These are phyloP conservation scores for Celoporthe dispersa DNA, from an alignment of 2,329 filamentous ascomycete genomes.

Conservation along the genomic window DNA sequence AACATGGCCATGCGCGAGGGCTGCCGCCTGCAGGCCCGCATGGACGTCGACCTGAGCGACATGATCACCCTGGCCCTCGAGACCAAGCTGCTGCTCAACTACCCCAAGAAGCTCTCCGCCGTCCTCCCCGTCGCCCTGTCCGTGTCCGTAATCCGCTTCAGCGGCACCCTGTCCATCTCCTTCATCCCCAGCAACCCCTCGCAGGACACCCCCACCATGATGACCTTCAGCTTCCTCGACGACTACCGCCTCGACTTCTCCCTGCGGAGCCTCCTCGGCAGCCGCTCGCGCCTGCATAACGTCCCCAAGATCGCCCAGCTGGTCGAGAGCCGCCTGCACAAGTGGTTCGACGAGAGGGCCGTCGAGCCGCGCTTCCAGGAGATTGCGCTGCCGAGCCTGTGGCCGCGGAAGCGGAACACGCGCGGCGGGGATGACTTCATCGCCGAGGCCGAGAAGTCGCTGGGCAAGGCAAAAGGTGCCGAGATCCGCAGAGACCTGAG, in stretches of 20 bases:
- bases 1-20: constrained; percentile 63
- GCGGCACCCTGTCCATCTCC: constrained; percentile 89
- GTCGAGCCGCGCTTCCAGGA: constrained; percentile 88
- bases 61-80: constrained; percentile 94
- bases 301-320: constrained; percentile 88
- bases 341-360: constrained; percentile 86
- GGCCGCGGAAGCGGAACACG: constrained; percentile 84
- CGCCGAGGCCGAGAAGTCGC: constrained; percentile 50
- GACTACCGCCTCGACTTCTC: constrained; percentile 86
- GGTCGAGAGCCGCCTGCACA: constrained; percentile 77
- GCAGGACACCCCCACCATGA: constrained; percentile 77
- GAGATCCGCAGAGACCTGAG: constrained; percentile 56
- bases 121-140: constrained; percentile 90
- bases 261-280: constrained; percentile 78
- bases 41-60: constrained; percentile 97
- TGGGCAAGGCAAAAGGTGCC: constrained; percentile 59
- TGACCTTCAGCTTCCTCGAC: constrained; percentile 92
- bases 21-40: constrained; percentile 83
- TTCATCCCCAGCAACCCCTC: constrained; percentile 80
- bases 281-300: constrained; percentile 78
- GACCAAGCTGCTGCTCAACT: constrained; percentile 92
- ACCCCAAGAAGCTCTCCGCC: constrained; percentile 86
- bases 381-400: constrained; percentile 79
- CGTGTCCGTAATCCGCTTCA: constrained; percentile 92
- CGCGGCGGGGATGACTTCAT: constrained; percentile 69